Conservation (phyloP, 768 basidiomycete genomes). For the Amanita muscaria region DNA sequence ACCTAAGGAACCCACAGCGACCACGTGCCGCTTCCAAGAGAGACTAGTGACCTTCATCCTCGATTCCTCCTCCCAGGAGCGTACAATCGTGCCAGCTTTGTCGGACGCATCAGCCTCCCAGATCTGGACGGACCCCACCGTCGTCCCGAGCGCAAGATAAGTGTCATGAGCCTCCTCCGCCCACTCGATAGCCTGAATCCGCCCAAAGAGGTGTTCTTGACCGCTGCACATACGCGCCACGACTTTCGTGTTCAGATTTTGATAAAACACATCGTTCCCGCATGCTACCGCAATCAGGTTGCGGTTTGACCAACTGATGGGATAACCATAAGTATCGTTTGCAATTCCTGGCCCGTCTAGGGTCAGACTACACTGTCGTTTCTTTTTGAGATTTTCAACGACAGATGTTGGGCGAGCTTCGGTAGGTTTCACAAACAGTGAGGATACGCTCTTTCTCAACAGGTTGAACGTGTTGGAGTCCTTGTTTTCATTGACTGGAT, state of each 20-base stretch:
- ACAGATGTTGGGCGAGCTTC: constrained; percentile 35
- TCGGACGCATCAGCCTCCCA: constrained; percentile 6
- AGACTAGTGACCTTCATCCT: constrained; percentile 7
- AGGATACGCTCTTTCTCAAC: constrained; percentile 43
- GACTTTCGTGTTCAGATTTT: constrained; percentile 46
- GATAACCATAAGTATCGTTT: constrained; percentile 42
- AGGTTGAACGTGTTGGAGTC: constrained; percentile 36
- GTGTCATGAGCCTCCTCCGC: constrained; percentile 27
- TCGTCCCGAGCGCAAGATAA: constrained; percentile 12
- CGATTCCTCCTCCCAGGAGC: constrained; percentile 7
- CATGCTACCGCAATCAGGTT: constrained; percentile 61
- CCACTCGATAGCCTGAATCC: constrained; percentile 45
- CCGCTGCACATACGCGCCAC: constrained; percentile 44
- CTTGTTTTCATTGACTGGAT: constrained; percentile 9
- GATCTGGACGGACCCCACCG: constrained; percentile 6
- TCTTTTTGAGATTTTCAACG: constrained; percentile 45
- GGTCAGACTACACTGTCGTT: constrained; percentile 45
- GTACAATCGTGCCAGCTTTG: background rate
- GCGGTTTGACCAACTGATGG: constrained; percentile 51
- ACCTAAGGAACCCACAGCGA: constrained; percentile 8
- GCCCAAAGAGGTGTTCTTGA: constrained; percentile 22
- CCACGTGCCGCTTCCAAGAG: constrained; percentile 1
- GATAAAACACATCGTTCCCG: constrained; percentile 49
- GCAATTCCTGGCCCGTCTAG: constrained; percentile 61
- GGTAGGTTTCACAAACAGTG: constrained; percentile 33